These are phyloP conservation scores for Albugo laibachii DNA, from an alignment of 352 stramenopile species.

Conservation along the genomic window DNA sequence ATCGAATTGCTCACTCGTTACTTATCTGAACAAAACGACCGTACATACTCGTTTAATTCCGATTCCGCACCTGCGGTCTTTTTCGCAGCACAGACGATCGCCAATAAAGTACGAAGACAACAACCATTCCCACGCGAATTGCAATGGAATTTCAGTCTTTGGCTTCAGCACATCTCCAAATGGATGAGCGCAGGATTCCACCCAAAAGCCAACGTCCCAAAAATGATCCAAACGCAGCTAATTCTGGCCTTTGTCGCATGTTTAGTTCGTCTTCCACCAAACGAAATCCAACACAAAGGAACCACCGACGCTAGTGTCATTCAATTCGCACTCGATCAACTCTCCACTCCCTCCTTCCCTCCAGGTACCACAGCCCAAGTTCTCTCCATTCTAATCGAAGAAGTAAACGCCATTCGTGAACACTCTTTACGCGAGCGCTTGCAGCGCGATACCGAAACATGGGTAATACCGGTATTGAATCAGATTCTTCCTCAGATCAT, in stretches of 20 bases:
- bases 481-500: slow-evolving; percentile 53
- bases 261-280: slow-evolving; percentile 20
- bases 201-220: slow-evolving; percentile 11
- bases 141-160: neutral
- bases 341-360: slow-evolving; percentile 6
- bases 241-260: slow-evolving; percentile 41
- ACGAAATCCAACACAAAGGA: slow-evolving; percentile 14
- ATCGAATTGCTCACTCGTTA: slow-evolving; percentile 36
- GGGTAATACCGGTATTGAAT: slow-evolving; percentile 32
- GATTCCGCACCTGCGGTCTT: slow-evolving; percentile 17
- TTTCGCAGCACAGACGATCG: slow-evolving; percentile 64
- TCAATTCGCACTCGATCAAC: slow-evolving; percentile 30
- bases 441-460: slow-evolving; percentile 35
- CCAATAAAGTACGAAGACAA: slow-evolving; percentile 56
- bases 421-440: slow-evolving; percentile 23
- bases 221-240: slow-evolving; percentile 54
- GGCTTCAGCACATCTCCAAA: neutral
- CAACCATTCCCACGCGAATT: slow-evolving; percentile 13
- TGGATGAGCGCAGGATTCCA: neutral
- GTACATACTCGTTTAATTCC: slow-evolving; percentile 1
- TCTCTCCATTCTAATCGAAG: slow-evolving; percentile 47
- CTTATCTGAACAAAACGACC: slow-evolving; percentile 10
- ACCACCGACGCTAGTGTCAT: slow-evolving; percentile 14
- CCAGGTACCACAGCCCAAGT: slow-evolving; percentile 16
- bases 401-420: slow-evolving; percentile 31